Conservation (phyloP, 2,329 filamentous ascomycete genomes). For the Fusarium mexicanum region DNA sequence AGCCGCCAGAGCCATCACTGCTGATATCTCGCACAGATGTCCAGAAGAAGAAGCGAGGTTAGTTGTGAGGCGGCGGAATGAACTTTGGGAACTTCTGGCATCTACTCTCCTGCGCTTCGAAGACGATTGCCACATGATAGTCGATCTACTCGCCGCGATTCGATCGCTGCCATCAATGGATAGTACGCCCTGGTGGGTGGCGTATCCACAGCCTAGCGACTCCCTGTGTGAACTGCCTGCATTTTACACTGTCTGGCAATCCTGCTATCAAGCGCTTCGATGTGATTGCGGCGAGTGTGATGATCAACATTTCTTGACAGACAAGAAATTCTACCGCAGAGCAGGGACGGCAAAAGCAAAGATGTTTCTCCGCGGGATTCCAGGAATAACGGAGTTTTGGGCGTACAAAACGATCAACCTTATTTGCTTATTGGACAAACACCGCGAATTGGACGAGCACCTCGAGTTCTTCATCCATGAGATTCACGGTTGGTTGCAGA, state of each 20-base stretch:
- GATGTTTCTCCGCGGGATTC: background rate
- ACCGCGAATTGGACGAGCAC: background rate
- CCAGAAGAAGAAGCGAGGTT: background rate
- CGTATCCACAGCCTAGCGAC: background rate
- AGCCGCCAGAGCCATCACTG: background rate
- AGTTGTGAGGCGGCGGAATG: background rate
- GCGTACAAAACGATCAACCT: conserved; percentile 2
- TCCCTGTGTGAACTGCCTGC: background rate
- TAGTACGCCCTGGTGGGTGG: background rate
- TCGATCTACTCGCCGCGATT: background rate
- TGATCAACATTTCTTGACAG: background rate
- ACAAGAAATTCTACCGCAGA: background rate
- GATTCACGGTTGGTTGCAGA: conserved; percentile 5
- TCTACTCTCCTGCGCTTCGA: background rate
- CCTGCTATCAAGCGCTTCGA: background rate
- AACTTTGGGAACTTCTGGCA: background rate
- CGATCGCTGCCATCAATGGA: background rate
- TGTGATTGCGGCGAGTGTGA: background rate
- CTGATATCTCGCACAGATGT: fast-evolving
- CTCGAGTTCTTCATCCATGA: background rate
- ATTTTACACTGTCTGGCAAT: fast-evolving
- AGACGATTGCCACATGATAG: background rate
- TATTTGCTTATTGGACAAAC: fast-evolving
- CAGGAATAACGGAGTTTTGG: background rate
- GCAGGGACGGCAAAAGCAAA: background rate